Evolutionary conservation across 169 alveolate genomes (phyloP), one percentile per base, ranked within the genome.

Genomic region (Cryptosporidium meleagridis): DNA sequence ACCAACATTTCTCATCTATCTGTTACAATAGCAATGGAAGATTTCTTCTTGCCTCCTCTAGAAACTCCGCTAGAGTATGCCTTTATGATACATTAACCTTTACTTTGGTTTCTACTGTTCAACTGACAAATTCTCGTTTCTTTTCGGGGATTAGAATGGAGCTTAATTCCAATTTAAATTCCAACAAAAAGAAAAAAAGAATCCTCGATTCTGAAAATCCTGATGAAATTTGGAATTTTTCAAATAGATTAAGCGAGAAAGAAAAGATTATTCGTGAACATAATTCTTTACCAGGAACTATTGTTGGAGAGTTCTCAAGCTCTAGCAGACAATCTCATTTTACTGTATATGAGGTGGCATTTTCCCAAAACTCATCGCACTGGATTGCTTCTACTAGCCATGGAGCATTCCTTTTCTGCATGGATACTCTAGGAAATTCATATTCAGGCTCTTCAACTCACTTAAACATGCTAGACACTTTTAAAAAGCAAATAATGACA

Each of bases 401-500:
- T 52, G 95, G 95, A 26, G 91, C 91, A 39, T 92, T 58, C 61
- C 53, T 92, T 37, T 93, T 53, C 68, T 16, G 70, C 48, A 67
- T 92, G 14, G 91, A 92, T 70, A 61, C 55, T 44, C 45, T 80
- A 31, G 89, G 89, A 18, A 80, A 61, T 65, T 84, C 93, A 69
- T 69, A 87, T 72, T 80, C 89, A 80, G 69, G 92, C 26, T 70
- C 86, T 53, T 51, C 92, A 62, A n/a, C 69, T n/a, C 91, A 67
- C 55, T 23, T 85, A 44, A 48, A 87, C 48, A 72, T 21, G 39
- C 29, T 86, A 23, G 94, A 92, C 53, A 80, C 84, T 9, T 95
- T 94, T 91, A 92, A 92, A 80, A 94, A 94, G 23, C 95, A 94
- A 53, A 91, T 92, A 59, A 71, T 95, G 48, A 95, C 97, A 16